phyloP scores from a whole-genome alignment of 345 rosid species.

The Syzygium aromaticum region DNA sequence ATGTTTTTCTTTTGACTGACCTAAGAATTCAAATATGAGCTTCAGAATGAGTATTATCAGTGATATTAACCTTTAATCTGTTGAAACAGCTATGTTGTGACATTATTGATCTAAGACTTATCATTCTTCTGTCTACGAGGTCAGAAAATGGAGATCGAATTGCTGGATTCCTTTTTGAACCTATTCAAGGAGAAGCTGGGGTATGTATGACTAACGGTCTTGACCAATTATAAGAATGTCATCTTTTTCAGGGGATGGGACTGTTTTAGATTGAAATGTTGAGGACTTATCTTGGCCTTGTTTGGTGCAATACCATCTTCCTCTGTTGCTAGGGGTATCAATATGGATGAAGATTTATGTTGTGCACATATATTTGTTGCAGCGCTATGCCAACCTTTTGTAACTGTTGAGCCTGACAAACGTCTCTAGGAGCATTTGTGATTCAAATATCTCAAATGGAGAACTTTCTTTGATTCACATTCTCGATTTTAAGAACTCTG shows the following conservation, averaged over 20 bases:
- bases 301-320: neutral
- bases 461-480: neutral
- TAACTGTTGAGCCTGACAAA: neutral
- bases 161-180: constrained; percentile 94
- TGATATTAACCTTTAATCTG: neutral
- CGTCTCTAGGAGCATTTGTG: neutral
- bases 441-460: neutral
- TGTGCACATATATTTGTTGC: neutral
- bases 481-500: neutral
- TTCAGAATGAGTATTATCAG: neutral
- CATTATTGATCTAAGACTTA: neutral
- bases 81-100: neutral
- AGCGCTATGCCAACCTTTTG: neutral
- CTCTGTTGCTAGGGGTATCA: neutral
- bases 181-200: constrained; percentile 99
- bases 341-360: neutral
- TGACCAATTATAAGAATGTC: neutral
- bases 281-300: neutral
- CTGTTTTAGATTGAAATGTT: neutral
- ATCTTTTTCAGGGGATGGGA: neutral
- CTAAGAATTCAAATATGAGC: neutral
- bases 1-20: neutral
- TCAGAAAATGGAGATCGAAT: constrained; percentile 65
- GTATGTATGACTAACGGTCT: constrained; percentile 28
- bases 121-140: neutral